Conservation (phyloP, 768 basidiomycete genomes). For the Leccinum subtestaceum region DNA sequence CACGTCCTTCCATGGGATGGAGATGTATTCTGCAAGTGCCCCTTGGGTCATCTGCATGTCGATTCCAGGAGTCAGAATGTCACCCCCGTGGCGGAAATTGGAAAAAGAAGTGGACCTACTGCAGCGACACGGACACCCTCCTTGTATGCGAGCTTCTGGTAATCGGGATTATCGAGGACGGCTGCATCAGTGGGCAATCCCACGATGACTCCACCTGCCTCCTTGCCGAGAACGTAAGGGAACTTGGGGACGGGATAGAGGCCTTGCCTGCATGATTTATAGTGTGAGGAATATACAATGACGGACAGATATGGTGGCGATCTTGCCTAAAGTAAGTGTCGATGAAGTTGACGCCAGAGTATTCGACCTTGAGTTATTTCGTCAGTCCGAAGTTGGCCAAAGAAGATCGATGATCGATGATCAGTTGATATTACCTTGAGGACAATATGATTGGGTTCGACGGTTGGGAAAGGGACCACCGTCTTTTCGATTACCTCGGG, state of each 20-base stretch:
- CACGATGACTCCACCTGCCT: constrained; percentile 74
- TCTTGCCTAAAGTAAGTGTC: constrained; percentile 76
- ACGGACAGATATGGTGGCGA: not conserved
- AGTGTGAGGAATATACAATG: not conserved
- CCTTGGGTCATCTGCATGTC: constrained; percentile 42
- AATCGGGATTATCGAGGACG: constrained; percentile 59
- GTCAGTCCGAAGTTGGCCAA: not conserved
- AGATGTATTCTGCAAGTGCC: constrained; percentile 70
- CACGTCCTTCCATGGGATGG: constrained; percentile 58
- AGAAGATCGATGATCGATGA: not conserved
- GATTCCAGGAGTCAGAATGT: not conserved
- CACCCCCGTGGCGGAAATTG: not conserved
- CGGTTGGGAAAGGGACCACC: constrained; percentile 61
- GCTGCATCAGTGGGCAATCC: constrained; percentile 65
- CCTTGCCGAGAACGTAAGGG: constrained; percentile 72
- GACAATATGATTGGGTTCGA: constrained; percentile 57
- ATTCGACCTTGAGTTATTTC: constrained; percentile 53
- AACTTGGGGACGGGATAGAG: constrained; percentile 57
- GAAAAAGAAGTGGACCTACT: constrained; percentile 35
- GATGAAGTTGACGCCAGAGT: constrained; percentile 84
- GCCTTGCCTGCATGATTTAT: constrained; percentile 44
- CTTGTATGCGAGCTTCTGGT: constrained; percentile 60
- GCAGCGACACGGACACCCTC: constrained; percentile 71
- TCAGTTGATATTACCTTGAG: constrained; percentile 29
- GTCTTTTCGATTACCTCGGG: constrained; percentile 73